Percentiles rank a stretch among this genome's conserved stretches.
These are phyloP conservation scores for Torulaspora franciscae DNA, from an alignment of 805 yeast species.

Conservation along the genomic window DNA sequence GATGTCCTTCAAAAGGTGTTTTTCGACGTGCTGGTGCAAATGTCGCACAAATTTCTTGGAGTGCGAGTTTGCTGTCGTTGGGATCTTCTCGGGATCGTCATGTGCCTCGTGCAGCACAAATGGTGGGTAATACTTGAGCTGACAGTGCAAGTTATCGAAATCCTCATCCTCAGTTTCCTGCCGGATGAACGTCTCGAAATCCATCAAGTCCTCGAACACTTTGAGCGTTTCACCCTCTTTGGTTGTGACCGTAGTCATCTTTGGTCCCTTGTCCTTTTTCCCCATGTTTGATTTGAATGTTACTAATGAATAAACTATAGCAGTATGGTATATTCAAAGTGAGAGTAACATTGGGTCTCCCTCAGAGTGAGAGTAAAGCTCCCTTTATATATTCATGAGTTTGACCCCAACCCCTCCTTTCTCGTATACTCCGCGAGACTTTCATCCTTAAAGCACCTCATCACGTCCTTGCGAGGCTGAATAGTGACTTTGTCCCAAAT, in stretches of 20 bases:
- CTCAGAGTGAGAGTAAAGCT: neutral
- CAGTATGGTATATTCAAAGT: neutral
- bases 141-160: constrained; percentile 62
- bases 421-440: neutral
- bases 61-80: constrained; percentile 66
- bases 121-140: constrained; percentile 66
- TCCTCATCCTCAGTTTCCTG: constrained; percentile 77
- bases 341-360: neutral
- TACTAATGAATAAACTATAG: neutral
- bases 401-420: neutral
- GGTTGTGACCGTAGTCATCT: constrained; percentile 27
- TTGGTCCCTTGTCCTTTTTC: constrained; percentile 33
- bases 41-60: constrained; percentile 68
- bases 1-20: constrained; percentile 65
- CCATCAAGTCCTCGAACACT: constrained; percentile 56
- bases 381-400: neutral
- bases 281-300: constrained; percentile 18
- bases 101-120: constrained; percentile 63
- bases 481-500: too few species aligned
- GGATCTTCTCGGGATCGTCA: constrained; percentile 64
- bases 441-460: neutral
- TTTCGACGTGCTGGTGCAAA: constrained; percentile 68
- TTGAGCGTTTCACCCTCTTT: constrained; percentile 32
- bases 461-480: too few species aligned
- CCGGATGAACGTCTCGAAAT: constrained; percentile 59